phyloP scores from a whole-genome alignment of 768 basidiomycete genomes.

The Daedalea quercina region DNA sequence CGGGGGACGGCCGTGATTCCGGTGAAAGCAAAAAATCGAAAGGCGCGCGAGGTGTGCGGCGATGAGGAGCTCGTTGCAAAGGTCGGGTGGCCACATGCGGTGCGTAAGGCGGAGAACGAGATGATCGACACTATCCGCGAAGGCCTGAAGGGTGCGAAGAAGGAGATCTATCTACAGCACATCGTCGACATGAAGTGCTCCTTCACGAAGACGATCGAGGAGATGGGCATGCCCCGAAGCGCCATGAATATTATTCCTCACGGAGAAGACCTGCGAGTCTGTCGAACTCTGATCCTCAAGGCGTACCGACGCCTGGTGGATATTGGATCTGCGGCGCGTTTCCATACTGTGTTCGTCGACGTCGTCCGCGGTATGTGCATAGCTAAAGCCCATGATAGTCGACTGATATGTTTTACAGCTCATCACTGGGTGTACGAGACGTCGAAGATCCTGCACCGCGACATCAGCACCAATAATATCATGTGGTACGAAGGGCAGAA shows the following conservation, averaged over 20 bases:
- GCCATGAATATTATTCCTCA: not conserved
- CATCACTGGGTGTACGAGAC: slow-evolving; percentile 9
- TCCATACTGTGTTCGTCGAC: not conserved
- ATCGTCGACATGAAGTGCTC: slow-evolving; percentile 4
- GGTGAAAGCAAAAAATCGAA: not conserved
- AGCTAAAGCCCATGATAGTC: too few species aligned
- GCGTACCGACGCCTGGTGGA: not conserved
- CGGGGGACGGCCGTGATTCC: slow-evolving; percentile 1
- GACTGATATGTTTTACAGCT: slow-evolving; percentile 1
- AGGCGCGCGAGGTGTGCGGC: not conserved
- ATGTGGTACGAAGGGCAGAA: slow-evolving; percentile 9
- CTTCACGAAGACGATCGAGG: not conserved
- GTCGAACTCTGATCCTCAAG: not conserved
- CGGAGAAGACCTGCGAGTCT: not conserved
- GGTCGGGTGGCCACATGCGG: slow-evolving; percentile 3
- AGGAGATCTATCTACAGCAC: not conserved
- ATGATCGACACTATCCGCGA: not conserved
- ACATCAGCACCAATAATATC: slow-evolving; percentile 13
- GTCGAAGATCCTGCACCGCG: slow-evolving; percentile 10
- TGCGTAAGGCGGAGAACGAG: not conserved
- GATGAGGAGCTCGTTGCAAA: slow-evolving; percentile 1
- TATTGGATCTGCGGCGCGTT: not conserved
- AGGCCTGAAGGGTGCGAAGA: not conserved
- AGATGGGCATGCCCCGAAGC: not conserved
- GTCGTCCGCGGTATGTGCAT: slow-evolving; percentile 2